Evolutionary conservation across 345 rosid genomes (phyloP).

Genomic region (Brassica carinata): DNA sequence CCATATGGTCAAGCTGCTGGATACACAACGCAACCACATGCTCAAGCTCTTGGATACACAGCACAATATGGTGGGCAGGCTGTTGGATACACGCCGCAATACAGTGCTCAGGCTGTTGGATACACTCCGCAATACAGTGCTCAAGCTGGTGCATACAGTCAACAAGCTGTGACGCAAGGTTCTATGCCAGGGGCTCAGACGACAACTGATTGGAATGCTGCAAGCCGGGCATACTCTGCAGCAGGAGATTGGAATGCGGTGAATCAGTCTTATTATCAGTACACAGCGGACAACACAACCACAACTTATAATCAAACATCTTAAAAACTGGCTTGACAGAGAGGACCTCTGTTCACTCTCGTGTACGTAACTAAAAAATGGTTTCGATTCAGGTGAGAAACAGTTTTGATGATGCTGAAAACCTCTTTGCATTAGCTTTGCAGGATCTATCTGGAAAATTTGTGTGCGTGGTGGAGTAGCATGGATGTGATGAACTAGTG

Average conservation of each 20-base stretch:
- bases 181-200: constrained; percentile 6
- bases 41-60: not conserved
- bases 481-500: constrained; percentile 1
- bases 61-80: not conserved
- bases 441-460: constrained; percentile 24
- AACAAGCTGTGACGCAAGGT: constrained; percentile 29
- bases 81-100: not conserved
- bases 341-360: constrained; percentile 15
- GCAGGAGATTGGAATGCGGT: constrained; percentile 31
- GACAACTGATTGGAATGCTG: constrained; percentile 35
- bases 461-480: constrained; percentile 14
- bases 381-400: constrained; percentile 13
- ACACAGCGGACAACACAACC: constrained; percentile 28
- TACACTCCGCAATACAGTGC: constrained; percentile 15
- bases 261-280: constrained; percentile 31
- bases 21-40: not conserved
- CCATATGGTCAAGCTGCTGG: not conserved
- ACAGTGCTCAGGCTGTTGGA: constrained; percentile 17
- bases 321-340: constrained; percentile 4
- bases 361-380: constrained; percentile 16
- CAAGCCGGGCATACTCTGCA: constrained; percentile 34
- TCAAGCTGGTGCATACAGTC: constrained; percentile 30
- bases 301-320: constrained; percentile 32
- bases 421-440: constrained; percentile 13
- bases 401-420: constrained; percentile 3